Conservation (phyloP, 345 rosid species). For the Ceriops decandra region DNA sequence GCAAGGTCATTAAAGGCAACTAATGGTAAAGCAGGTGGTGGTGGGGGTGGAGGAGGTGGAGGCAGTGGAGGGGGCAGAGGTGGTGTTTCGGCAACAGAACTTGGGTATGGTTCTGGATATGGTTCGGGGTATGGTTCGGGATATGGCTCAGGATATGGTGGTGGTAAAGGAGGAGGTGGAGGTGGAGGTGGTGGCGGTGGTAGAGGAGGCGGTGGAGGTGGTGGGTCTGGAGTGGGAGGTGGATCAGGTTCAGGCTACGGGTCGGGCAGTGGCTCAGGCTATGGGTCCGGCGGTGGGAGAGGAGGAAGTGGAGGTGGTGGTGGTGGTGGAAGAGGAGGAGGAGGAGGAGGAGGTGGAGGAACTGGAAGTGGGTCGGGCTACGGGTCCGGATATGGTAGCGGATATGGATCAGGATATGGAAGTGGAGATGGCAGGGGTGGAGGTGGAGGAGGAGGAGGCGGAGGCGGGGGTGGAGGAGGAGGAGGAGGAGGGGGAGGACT, state of each 20-base stretch:
- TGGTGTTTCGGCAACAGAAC: slow-evolving; percentile 9
- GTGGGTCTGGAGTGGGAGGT: neutral
- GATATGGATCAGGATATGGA: slow-evolving; percentile 27
- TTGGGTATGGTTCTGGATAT: slow-evolving; percentile 19
- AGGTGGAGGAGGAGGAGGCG: slow-evolving; percentile 22
- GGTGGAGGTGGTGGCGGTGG: slow-evolving; percentile 11
- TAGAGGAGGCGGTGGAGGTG: slow-evolving; percentile 5
- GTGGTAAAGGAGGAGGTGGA: slow-evolving; percentile 12
- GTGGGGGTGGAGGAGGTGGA: slow-evolving; percentile 42
- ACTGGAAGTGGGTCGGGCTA: slow-evolving; percentile 12
- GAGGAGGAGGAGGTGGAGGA: slow-evolving; percentile 1
- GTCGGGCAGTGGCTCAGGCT: slow-evolving; percentile 9
- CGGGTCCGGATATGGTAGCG: slow-evolving; percentile 19
- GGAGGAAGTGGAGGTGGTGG: neutral
- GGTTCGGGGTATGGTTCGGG: slow-evolving; percentile 44
- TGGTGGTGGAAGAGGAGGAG: slow-evolving; percentile 4
- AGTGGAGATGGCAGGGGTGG: slow-evolving; percentile 20
- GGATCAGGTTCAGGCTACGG: slow-evolving; percentile 13
- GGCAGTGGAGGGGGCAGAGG: slow-evolving; percentile 42
- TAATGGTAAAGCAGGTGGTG: slow-evolving; percentile 20
- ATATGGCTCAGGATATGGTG: slow-evolving; percentile 32
- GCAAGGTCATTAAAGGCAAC: slow-evolving; percentile 29
- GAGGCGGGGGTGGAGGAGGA: slow-evolving; percentile 34
- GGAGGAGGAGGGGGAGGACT: slow-evolving; percentile 18
- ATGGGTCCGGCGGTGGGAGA: neutral